These are phyloP conservation scores for Prunus mongolica DNA, from an alignment of 306 rosid species.

Conservation along the genomic window DNA sequence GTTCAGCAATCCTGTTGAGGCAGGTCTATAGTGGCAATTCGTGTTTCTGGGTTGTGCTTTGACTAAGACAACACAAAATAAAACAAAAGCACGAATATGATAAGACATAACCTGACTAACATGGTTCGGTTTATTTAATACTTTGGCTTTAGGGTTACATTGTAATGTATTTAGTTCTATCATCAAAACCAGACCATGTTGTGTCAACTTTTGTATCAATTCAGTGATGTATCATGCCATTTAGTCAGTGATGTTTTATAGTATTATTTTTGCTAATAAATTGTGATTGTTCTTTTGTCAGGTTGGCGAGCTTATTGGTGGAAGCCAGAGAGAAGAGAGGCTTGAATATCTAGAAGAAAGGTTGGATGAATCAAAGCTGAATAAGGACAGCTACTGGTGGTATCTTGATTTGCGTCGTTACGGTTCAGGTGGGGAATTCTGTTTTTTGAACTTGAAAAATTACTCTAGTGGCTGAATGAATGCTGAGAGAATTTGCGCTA, in stretches of 20 bases:
- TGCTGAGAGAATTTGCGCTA: background rate
- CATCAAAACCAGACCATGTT: background rate
- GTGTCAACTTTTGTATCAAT: background rate
- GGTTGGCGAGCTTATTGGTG: constrained; percentile 98
- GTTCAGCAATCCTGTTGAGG: background rate
- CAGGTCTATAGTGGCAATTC: background rate
- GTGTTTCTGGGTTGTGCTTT: background rate
- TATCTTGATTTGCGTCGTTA: constrained; percentile 98
- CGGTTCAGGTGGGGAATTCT: constrained; percentile 71
- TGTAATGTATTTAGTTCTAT: background rate
- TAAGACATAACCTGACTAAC: too few species aligned
- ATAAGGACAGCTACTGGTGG: constrained; percentile 90
- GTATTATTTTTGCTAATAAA: background rate
- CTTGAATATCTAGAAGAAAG: constrained; percentile 78
- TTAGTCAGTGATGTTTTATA: background rate
- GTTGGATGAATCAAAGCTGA: constrained; percentile 75
- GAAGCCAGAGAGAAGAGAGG: constrained; percentile 98
- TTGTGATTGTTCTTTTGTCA: constrained; percentile 20
- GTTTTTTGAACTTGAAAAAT: constrained; percentile 6
- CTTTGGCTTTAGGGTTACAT: background rate
- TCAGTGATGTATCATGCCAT: background rate
- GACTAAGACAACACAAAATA: background rate
- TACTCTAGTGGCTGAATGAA: background rate
- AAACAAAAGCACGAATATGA: background rate
- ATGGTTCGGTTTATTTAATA: background rate